phyloP scores from a whole-genome alignment of 441 rosid genomes.

The Hura crepitans region DNA sequence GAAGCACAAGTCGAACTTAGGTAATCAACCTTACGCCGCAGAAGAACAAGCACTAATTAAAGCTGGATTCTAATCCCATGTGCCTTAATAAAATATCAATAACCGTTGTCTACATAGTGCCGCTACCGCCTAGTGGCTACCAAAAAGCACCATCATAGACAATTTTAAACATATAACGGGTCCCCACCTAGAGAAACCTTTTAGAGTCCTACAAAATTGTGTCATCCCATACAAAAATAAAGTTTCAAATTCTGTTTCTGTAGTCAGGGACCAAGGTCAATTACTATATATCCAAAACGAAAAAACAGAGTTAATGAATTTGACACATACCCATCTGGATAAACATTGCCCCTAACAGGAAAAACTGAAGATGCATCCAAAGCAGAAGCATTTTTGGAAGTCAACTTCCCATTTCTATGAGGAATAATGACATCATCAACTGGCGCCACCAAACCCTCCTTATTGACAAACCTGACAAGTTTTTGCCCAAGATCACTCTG shows the following conservation, averaged over 20 bases:
- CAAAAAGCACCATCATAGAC: background rate
- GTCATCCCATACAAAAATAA: background rate
- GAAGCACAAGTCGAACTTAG: background rate
- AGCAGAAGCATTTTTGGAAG: slow-evolving; percentile 35
- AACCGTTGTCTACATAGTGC: background rate
- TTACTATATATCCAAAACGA: background rate
- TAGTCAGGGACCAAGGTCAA: background rate
- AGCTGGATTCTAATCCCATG: slow-evolving; percentile 9
- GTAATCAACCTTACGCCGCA: slow-evolving; percentile 1
- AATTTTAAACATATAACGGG: slow-evolving; percentile 5
- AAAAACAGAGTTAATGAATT: slow-evolving; percentile 7
- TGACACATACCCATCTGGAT: slow-evolving; percentile 71
- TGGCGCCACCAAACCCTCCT: slow-evolving; percentile 30
- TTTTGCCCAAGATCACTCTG: slow-evolving; percentile 41
- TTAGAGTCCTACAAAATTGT: background rate
- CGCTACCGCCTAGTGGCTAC: background rate
- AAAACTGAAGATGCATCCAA: slow-evolving; percentile 51
- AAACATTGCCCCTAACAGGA: slow-evolving; percentile 72
- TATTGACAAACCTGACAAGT: slow-evolving; percentile 45
- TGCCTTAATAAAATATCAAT: background rate
- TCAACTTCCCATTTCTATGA: slow-evolving; percentile 30
- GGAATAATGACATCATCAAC: slow-evolving; percentile 29
- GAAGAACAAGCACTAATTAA: background rate
- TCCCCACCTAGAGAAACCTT: slow-evolving; percentile 11
- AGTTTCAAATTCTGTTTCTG: background rate